Base-by-base conservation (phyloP, 2,329 filamentous ascomycete species). In the Exserohilum turcica region DNA sequence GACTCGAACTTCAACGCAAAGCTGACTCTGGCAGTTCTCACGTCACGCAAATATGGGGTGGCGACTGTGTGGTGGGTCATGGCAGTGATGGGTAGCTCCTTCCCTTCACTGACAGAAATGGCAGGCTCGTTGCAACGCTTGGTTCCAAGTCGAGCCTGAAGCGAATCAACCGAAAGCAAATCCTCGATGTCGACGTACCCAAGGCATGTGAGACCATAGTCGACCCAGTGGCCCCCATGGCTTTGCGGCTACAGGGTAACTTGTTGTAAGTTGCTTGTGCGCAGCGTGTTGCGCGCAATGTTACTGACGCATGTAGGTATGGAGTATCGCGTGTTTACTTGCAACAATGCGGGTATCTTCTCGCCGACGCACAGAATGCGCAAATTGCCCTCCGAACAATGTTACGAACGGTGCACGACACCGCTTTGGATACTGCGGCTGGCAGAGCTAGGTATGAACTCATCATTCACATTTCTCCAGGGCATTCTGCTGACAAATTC, bases 191-290 rank as follows among this genome's bases (percentile, higher is more conserved):
- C 61, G 84, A 97, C 66, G 87, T 99, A 21, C 82, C 86, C 31
- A 92, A 89, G 68, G 92, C 94, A 52, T 97, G 93, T 74, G 82
- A 88, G 59, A 94, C 88, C n/a, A 96, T 99, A 70, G 84, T 90
- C 32, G 82, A 90, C 51, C 92, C 90, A 65, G 90, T 88, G 5
- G 91, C 90, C 1, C 94, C 94, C 2, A 88, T 99, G 77, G 93
- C 94, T 4, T 76, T 99, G 60, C 87, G 94, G 31, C 83, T 99
- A 18, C 93, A 97, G 70, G 89, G 92, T 13, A 97, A 88, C 64
- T 81, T 99, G 15, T 84, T 99, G 84, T 88, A 70, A 70, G 81
- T 66, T 29, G 37, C 27, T 8, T 33, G 19, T 19, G 28, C 13
- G 5, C 24, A 15, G 6, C 6, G 6, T 4, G 31, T 19, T 13